These are phyloP conservation scores for Macrotyloma uniflorum DNA, from an alignment of 306 rosid genomes.

Conservation along the genomic window DNA sequence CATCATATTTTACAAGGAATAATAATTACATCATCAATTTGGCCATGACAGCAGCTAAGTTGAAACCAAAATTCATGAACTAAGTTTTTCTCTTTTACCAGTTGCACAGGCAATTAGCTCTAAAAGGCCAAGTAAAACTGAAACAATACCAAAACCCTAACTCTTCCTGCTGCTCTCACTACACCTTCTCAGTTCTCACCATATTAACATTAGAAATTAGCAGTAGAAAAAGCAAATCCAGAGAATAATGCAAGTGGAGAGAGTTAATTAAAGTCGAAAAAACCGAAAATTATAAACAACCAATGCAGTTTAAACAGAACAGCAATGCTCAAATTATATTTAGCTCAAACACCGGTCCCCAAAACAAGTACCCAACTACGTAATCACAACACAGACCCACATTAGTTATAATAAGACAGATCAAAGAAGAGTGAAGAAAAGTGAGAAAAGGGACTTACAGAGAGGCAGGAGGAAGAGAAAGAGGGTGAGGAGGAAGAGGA, in stretches of 20 bases:
- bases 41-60: not conserved
- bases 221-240: constrained; percentile 7
- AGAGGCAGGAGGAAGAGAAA: constrained; percentile 35
- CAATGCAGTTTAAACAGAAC: not conserved
- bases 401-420: constrained; percentile 33
- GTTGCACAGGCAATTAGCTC: not conserved
- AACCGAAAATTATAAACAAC: constrained; percentile 14
- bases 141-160: constrained; percentile 50
- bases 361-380: not conserved
- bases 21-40: not conserved
- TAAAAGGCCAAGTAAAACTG: not conserved
- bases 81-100: not conserved
- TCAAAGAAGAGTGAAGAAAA: constrained; percentile 41
- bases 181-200: constrained; percentile 11
- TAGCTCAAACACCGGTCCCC: not conserved
- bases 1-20: not conserved
- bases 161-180: not conserved
- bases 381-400: constrained; percentile 17
- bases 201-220: constrained; percentile 4
- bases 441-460: constrained; percentile 51
- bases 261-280: not conserved
- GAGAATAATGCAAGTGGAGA: constrained; percentile 28
- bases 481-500: constrained; percentile 36
- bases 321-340: not conserved
- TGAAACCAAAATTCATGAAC: not conserved